A percentile compares a stretch with the other conserved stretches of the same genome.
Evolutionary conservation across 495 filamentous ascomycete species (phyloP).

Genomic region (Lindgomyces ingoldianus): DNA sequence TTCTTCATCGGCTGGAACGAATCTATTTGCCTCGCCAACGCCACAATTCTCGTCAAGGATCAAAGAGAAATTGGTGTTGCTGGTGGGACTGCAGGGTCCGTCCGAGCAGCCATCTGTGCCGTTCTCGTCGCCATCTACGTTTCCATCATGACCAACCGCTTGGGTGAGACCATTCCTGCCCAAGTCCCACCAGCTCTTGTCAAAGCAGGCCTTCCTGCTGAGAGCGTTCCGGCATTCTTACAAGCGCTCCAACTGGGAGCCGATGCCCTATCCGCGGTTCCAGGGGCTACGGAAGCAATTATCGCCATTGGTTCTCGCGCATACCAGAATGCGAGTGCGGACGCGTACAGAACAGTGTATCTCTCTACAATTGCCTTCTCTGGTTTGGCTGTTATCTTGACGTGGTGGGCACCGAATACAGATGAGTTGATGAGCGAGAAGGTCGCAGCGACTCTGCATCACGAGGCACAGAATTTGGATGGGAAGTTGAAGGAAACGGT

Average conservation of each 20-base stretch:
- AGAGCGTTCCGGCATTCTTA: slow-evolving; percentile 17
- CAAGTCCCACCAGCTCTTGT: slow-evolving; percentile 23
- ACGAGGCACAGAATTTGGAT: too few relatives aligned
- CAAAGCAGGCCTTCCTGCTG: slow-evolving; percentile 27
- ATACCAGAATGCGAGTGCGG: slow-evolving; percentile 29
- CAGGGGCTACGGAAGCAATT: slow-evolving; percentile 25
- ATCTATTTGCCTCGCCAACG: slow-evolving; percentile 18
- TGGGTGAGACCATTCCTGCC: slow-evolving; percentile 9
- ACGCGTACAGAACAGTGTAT: slow-evolving; percentile 35
- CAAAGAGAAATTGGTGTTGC: slow-evolving; percentile 31
- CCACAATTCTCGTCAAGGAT: slow-evolving; percentile 25
- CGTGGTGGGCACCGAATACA: slow-evolving; percentile 24
- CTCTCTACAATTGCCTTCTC: slow-evolving; percentile 32
- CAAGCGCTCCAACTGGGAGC: slow-evolving; percentile 16
- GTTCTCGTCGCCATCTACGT: slow-evolving; percentile 22
- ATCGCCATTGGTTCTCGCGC: slow-evolving; percentile 18
- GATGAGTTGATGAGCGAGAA: slow-evolving; percentile 15
- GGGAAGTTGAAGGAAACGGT: too few relatives aligned
- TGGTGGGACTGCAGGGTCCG: slow-evolving; percentile 17
- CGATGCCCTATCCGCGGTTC: slow-evolving; percentile 21
- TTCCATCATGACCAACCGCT: slow-evolving; percentile 26
- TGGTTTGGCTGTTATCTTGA: slow-evolving; percentile 29
- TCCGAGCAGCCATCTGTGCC: slow-evolving; percentile 23
- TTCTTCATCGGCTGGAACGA: slow-evolving; percentile 34
- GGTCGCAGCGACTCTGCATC: slow-evolving; percentile 20